phyloP scores from a whole-genome alignment of 2,329 filamentous ascomycete genomes.

The Colletotrichum higginsianum region DNA sequence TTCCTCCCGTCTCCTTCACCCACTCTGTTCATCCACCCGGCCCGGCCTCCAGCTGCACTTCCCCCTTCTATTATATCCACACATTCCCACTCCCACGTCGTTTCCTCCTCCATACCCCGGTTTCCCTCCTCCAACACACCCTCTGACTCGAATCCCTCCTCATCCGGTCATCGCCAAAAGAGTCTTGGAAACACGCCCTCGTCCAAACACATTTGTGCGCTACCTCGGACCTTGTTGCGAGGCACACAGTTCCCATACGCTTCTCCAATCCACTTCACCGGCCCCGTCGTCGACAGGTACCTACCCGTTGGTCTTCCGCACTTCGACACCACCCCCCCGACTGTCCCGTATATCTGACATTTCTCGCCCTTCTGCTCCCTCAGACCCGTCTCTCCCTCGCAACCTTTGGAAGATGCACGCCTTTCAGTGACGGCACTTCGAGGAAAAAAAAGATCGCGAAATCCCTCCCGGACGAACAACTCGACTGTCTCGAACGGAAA shows the following conservation, averaged over 20 bases:
- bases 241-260: not conserved
- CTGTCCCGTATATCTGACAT: constrained; percentile 37
- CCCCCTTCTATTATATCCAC: constrained; percentile 36
- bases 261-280: not conserved
- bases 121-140: constrained; percentile 28
- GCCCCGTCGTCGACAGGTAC: not conserved
- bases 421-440: not conserved
- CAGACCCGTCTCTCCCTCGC: constrained; percentile 18
- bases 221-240: constrained; percentile 5
- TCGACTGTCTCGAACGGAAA: not conserved
- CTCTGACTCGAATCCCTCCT: constrained; percentile 34
- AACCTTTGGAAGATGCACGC: constrained; percentile 19
- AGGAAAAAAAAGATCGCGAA: not conserved
- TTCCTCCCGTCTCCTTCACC: constrained; percentile 4
- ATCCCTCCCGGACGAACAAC: not conserved
- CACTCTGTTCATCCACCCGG: constrained; percentile 11
- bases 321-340: constrained; percentile 17
- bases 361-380: constrained; percentile 5
- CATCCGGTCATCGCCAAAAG: constrained; percentile 22
- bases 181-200: constrained; percentile 9
- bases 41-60: constrained; percentile 19
- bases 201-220: constrained; percentile 6
- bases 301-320: constrained; percentile 9
- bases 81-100: constrained; percentile 36
- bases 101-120: constrained; percentile 31